Evolutionary conservation across 139 green algal species (phyloP).

Genomic region (Chara braunii): DNA sequence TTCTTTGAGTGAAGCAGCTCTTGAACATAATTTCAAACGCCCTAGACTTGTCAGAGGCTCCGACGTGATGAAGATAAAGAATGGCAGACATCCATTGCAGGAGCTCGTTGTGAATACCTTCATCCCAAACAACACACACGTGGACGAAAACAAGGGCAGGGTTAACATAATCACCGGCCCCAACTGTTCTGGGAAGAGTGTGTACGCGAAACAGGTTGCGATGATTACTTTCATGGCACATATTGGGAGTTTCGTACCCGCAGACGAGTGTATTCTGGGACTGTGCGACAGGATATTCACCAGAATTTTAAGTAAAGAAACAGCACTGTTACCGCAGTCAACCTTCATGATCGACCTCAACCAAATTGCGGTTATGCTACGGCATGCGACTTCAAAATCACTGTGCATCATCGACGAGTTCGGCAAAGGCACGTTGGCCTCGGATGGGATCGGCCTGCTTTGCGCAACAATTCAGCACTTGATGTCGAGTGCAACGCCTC

Average conservation of each 20-base stretch:
- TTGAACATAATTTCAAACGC: constrained; percentile 28
- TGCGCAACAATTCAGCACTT: constrained; percentile 14
- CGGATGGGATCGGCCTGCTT: constrained; percentile 34
- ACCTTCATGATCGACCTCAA: constrained; percentile 76
- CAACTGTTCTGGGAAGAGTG: constrained; percentile 46
- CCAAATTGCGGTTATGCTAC: constrained; percentile 68
- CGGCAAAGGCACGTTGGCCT: constrained; percentile 79
- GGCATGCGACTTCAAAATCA: constrained; percentile 55
- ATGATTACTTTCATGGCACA: constrained; percentile 79
- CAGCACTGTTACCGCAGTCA: constrained; percentile 30
- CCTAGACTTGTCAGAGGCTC: constrained; percentile 4
- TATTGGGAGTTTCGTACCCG: constrained; percentile 62
- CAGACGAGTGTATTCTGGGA: constrained; percentile 51
- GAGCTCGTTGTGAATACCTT: constrained; percentile 64
- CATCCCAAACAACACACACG: constrained; percentile 71
- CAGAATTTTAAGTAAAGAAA: constrained; percentile 41
- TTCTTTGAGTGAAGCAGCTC: constrained; percentile 4
- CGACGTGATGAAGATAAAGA: constrained; percentile 29
- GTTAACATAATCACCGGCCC: constrained; percentile 45
- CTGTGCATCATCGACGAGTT: constrained; percentile 91
- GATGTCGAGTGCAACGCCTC: not conserved
- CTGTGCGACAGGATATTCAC: constrained; percentile 61
- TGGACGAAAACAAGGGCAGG: constrained; percentile 25
- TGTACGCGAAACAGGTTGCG: constrained; percentile 55
- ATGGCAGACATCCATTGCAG: constrained; percentile 62